A percentile compares a stretch with the other conserved stretches of the same genome.
Evolutionary conservation across 208 protist species (phyloP).

Genomic region (Acanthamoeba divionensis): DNA sequence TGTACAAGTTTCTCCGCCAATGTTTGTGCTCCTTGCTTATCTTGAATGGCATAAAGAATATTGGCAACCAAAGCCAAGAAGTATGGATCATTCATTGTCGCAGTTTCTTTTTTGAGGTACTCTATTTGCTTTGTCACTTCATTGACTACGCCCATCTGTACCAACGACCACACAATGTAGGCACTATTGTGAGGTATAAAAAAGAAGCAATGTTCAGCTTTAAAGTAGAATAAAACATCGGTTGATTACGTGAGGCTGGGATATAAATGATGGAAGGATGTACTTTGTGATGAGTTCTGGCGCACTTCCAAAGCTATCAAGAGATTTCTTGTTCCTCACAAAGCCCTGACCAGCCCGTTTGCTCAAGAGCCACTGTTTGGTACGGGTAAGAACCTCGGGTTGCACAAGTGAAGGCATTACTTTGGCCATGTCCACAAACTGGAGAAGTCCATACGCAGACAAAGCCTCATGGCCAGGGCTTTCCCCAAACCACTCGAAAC

Average conservation of each 20-base stretch:
- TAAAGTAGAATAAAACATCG: too few relatives aligned
- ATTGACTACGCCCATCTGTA: neutral
- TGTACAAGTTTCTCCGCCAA: neutral
- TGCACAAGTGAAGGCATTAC: neutral
- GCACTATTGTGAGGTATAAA: too few relatives aligned
- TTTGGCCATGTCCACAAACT: conserved; percentile 62
- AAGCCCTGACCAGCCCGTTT: conserved; percentile 17
- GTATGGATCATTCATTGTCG: conserved; percentile 48
- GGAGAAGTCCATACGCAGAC: conserved; percentile 66
- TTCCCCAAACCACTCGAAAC: conserved; percentile 70
- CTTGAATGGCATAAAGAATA: conserved; percentile 5
- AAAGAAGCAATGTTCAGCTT: too few relatives aligned
- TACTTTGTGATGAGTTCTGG: conserved; percentile 53
- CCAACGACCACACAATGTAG: conserved; percentile 63
- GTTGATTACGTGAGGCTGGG: neutral
- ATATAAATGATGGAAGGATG: neutral
- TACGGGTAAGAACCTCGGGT: neutral
- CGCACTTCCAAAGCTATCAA: conserved; percentile 59
- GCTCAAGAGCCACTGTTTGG: conserved; percentile 55
- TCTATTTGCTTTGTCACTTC: conserved; percentile 45
- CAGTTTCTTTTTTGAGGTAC: neutral
- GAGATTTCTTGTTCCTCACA: neutral
- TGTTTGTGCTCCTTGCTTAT: neutral
- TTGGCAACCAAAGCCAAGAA: conserved; percentile 51
- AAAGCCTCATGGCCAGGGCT: conserved; percentile 60